Evolutionary conservation across 805 yeast species (phyloP).

Genomic region (Candida ficus): DNA sequence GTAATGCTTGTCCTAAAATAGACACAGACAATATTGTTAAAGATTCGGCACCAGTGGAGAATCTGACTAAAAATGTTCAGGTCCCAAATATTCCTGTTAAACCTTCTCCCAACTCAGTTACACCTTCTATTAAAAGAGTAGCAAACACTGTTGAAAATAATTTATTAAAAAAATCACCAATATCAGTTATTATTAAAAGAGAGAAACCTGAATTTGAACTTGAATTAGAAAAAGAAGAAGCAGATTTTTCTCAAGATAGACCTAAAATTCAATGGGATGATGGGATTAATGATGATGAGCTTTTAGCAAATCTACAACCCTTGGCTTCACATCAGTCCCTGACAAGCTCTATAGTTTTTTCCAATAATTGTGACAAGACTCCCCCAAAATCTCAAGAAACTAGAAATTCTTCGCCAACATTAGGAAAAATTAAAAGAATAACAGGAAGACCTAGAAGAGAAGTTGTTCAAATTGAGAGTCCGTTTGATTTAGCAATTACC

Average conservation of each 20-base stretch:
- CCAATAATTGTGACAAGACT: no score
- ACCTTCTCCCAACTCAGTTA: no score
- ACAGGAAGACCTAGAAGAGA: background rate
- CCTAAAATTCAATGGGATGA: constrained; percentile 7
- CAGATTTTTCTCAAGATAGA: background rate
- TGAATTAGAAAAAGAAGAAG: constrained; percentile 5
- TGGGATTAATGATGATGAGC: background rate
- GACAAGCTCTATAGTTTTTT: no score
- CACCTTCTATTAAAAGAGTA: no score
- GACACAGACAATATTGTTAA: background rate
- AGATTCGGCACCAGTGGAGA: background rate
- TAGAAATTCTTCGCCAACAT: background rate
- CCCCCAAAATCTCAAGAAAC: background rate
- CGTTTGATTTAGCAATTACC: no score
- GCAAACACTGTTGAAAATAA: no score
- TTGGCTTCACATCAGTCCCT: no score
- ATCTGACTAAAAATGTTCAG: background rate
- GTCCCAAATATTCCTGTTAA: no score
- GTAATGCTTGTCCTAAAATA: no score
- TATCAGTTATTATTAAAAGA: background rate
- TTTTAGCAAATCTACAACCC: background rate
- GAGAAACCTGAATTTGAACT: constrained; percentile 3
- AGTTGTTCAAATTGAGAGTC: background rate
- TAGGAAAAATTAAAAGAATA: background rate
- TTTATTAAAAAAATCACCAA: no score